These are phyloP conservation scores for Blastobotrys arbuscula DNA, from an alignment of 1,139 yeast genomes.

Conservation along the genomic window DNA sequence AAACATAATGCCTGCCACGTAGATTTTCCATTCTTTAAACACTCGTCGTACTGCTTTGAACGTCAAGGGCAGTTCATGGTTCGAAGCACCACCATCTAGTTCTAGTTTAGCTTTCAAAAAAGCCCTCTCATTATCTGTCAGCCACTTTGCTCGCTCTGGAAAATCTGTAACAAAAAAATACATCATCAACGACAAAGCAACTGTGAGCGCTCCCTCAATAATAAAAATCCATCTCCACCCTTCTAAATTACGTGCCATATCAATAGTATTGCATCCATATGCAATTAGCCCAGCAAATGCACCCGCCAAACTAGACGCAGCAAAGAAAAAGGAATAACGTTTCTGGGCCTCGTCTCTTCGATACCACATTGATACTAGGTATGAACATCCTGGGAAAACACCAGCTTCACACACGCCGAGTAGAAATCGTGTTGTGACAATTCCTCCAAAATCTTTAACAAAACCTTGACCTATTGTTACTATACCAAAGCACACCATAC, in stretches of 20 bases:
- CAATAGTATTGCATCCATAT: constrained; percentile 49
- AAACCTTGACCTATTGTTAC: constrained; percentile 64
- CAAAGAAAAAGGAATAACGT: constrained; percentile 60
- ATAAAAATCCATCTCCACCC: constrained; percentile 77
- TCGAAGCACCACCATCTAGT: constrained; percentile 34
- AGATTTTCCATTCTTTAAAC: constrained; percentile 41
- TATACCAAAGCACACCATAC: constrained; percentile 57
- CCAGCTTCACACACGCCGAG: constrained; percentile 65
- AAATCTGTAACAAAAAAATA: constrained; percentile 66
- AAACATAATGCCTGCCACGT: constrained; percentile 55
- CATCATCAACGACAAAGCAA: constrained; percentile 52
- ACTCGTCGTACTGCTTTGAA: constrained; percentile 31
- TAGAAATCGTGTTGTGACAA: constrained; percentile 56
- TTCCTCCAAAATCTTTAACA: constrained; percentile 51
- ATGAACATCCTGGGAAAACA: constrained; percentile 68
- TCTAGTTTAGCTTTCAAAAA: constrained; percentile 42
- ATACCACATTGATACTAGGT: constrained; percentile 51
- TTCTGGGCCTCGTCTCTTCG: constrained; percentile 60
- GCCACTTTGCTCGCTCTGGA: constrained; percentile 56
- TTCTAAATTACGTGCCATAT: constrained; percentile 43
- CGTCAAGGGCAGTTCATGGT: constrained; percentile 32
- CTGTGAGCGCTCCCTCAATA: constrained; percentile 67
- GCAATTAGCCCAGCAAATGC: constrained; percentile 80
- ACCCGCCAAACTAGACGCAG: constrained; percentile 69
- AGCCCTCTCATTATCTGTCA: constrained; percentile 37